Evolutionary conservation across 2,329 filamentous ascomycete species (phyloP).

Genomic region (Botrytis deweyae): DNA sequence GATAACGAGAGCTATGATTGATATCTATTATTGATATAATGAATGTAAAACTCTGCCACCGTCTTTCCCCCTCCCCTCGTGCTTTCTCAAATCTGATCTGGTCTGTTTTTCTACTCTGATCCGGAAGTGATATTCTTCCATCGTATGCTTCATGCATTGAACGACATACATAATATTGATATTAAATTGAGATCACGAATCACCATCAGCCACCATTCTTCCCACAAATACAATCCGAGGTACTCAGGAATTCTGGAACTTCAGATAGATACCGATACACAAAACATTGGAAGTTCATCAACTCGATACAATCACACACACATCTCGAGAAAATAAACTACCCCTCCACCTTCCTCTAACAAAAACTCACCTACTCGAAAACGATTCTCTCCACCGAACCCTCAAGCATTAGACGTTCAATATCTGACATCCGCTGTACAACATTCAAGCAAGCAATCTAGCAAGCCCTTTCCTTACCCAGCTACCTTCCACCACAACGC

Average conservation of each 20-base stretch:
- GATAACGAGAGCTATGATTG: background rate
- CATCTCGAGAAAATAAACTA: background rate
- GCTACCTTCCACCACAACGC: background rate
- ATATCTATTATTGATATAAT: background rate
- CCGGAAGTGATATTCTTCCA: background rate
- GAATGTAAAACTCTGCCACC: background rate
- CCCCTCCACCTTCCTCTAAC: background rate
- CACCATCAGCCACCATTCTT: background rate
- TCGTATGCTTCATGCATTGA: background rate
- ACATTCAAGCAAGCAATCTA: background rate
- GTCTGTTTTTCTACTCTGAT: background rate
- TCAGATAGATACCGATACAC: background rate
- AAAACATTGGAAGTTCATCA: background rate
- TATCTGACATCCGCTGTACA: background rate
- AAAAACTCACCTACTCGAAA: background rate
- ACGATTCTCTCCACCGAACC: background rate
- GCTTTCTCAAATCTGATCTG: background rate
- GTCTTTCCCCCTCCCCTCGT: background rate
- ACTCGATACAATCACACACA: constrained; percentile 2
- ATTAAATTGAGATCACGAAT: background rate
- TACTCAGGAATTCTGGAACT: background rate
- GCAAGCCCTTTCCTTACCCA: background rate
- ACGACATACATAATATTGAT: constrained; percentile 10
- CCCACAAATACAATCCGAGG: background rate
- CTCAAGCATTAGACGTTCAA: background rate